phyloP scores from a whole-genome alignment of 2,329 filamentous ascomycete species.

The Pseudonectria buxi region DNA sequence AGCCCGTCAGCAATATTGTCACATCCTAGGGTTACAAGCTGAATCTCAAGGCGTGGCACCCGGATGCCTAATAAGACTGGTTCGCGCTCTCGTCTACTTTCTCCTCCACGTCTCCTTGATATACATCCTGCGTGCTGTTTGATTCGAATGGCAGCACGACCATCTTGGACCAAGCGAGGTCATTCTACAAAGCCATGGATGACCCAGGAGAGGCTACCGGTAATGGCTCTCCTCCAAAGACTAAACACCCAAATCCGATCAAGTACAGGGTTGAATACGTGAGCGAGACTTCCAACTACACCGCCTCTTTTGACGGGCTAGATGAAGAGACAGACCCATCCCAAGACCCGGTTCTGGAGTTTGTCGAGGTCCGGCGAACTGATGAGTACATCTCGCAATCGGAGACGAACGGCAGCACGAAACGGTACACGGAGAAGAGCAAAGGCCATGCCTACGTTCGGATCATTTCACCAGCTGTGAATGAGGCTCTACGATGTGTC shows the following conservation, averaged over 20 bases:
- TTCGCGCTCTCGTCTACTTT: too few relatives aligned
- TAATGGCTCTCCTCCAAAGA: not conserved
- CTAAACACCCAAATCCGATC: not conserved
- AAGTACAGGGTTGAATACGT: constrained; percentile 7
- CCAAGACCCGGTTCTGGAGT: constrained; percentile 8
- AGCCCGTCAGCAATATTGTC: too few relatives aligned
- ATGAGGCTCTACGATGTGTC: constrained; percentile 10
- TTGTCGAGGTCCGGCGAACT: constrained; percentile 7
- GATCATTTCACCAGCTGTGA: constrained; percentile 8
- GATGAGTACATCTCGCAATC: not conserved
- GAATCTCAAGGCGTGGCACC: too few relatives aligned
- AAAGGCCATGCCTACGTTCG: constrained; percentile 5
- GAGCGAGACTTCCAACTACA: not conserved
- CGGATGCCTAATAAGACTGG: too few relatives aligned
- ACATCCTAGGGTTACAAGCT: too few relatives aligned
- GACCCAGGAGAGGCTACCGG: too few relatives aligned
- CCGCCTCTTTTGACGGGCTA: not conserved
- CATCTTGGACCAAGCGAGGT: too few relatives aligned
- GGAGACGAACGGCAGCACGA: not conserved
- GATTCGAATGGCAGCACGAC: too few relatives aligned
- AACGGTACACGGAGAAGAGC: constrained; percentile 1
- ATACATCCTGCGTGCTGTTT: too few relatives aligned
- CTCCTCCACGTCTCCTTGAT: not conserved
- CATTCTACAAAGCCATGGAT: too few relatives aligned
- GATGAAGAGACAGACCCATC: not conserved